Percentiles rank a stretch among this genome's conserved stretches.
These are phyloP conservation scores for Trametes cingulata DNA, from an alignment of 768 basidiomycete genomes.

Conservation along the genomic window DNA sequence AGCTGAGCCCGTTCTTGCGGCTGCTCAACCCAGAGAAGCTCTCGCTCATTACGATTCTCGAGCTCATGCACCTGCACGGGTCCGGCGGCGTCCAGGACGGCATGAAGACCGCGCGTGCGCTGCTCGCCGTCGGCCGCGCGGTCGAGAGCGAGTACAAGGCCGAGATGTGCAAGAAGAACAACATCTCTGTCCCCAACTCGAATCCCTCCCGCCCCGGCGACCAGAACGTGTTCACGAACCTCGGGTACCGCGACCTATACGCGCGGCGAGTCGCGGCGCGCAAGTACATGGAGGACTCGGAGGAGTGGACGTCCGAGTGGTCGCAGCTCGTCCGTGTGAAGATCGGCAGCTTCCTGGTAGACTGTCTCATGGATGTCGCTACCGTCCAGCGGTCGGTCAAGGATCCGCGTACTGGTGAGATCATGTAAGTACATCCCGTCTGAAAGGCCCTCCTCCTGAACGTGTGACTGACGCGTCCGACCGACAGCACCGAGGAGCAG, in stretches of 20 bases:
- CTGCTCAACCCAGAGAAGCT: constrained; percentile 77
- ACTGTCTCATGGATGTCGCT: constrained; percentile 83
- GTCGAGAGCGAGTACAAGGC: constrained; percentile 92
- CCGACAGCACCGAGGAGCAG: constrained; percentile 67
- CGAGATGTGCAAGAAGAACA: constrained; percentile 67
- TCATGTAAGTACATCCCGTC: constrained; percentile 47
- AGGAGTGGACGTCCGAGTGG: constrained; percentile 83
- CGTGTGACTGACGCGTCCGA: constrained; percentile 9
- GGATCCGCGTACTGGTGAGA: constrained; percentile 59
- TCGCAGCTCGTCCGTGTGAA: constrained; percentile 72
- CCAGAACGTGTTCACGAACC: constrained; percentile 53
- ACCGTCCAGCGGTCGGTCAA: constrained; percentile 62
- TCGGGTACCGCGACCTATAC: constrained; percentile 62
- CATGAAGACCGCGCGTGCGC: constrained; percentile 86
- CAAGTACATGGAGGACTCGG: constrained; percentile 62
- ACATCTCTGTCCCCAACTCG: constrained; percentile 41
- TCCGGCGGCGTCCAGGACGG: constrained; percentile 77
- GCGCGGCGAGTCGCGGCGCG: constrained; percentile 67
- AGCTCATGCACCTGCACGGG: constrained; percentile 80
- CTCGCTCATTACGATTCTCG: constrained; percentile 86
- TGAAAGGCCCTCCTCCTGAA: not conserved
- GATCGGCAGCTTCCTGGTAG: constrained; percentile 81
- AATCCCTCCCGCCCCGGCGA: constrained; percentile 28
- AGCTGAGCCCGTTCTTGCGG: constrained; percentile 68
- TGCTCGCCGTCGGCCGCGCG: constrained; percentile 77